phyloP scores from a whole-genome alignment of 768 basidiomycete species.

The Chiua virens region DNA sequence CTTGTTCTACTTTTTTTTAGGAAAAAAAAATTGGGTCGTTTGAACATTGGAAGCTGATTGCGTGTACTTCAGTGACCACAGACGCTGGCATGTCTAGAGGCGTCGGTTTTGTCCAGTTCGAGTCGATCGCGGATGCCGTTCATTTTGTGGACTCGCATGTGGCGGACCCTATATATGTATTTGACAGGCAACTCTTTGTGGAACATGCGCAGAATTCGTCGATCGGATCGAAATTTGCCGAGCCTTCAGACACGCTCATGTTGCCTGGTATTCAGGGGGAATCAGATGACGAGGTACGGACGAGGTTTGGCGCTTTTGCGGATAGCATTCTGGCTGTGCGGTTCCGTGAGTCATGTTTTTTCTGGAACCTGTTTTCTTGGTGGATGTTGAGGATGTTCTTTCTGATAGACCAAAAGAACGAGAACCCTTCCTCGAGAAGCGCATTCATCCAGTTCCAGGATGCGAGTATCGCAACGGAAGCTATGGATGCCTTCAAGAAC shows the following conservation, averaged over 20 bases:
- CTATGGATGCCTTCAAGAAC: constrained; percentile 40
- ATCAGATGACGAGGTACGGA: constrained; percentile 26
- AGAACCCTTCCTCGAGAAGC: constrained; percentile 28
- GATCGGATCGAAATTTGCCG: not conserved
- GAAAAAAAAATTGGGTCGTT: not conserved
- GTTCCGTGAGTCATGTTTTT: constrained; percentile 18
- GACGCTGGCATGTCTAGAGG: constrained; percentile 42
- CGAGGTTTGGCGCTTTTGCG: constrained; percentile 21
- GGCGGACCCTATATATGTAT: constrained; percentile 49
- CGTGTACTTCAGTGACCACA: constrained; percentile 14
- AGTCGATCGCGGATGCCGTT: constrained; percentile 35
- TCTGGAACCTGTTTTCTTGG: not conserved
- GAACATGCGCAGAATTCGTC: constrained; percentile 34
- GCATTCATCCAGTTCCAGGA: constrained; percentile 57
- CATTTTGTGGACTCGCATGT: constrained; percentile 34
- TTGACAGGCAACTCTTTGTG: constrained; percentile 45
- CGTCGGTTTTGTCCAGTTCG: constrained; percentile 47
- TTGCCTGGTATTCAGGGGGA: constrained; percentile 25
- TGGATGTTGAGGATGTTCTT: not conserved
- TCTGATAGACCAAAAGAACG: constrained; percentile 35
- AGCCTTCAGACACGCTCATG: constrained; percentile 34
- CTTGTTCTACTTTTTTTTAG: not conserved
- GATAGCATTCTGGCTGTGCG: constrained; percentile 30
- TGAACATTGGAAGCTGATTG: not conserved
- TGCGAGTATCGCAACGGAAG: constrained; percentile 47